These are phyloP conservation scores for Coemansia sp. DNA, from an alignment of 192 early-diverging fungal species.

Conservation along the genomic window DNA sequence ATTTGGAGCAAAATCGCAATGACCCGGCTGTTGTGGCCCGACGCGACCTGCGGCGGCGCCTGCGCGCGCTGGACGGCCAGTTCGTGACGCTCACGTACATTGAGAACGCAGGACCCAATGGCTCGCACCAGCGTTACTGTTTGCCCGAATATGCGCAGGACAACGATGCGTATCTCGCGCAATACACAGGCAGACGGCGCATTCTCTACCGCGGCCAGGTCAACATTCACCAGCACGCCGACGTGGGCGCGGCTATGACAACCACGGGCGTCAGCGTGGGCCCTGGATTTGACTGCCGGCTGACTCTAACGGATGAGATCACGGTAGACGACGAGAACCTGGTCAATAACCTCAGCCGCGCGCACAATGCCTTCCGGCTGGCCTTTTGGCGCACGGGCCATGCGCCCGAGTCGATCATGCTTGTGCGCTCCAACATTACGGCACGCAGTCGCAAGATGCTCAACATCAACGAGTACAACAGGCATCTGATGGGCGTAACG, in stretches of 20 bases:
- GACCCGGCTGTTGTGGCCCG: slow-evolving; percentile 43
- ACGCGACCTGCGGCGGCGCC: slow-evolving; percentile 50
- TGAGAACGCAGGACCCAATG: slow-evolving; percentile 23
- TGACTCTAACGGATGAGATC: slow-evolving; percentile 53
- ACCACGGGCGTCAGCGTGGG: slow-evolving; percentile 47
- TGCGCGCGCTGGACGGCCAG: slow-evolving; percentile 61
- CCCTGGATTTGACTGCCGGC: slow-evolving; percentile 55
- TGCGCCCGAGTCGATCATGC: slow-evolving; percentile 4
- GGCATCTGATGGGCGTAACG: slow-evolving; percentile 53
- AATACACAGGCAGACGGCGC: slow-evolving; percentile 34
- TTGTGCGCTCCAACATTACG: slow-evolving; percentile 15
- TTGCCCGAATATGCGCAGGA: slow-evolving; percentile 26
- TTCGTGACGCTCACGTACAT: slow-evolving; percentile 53
- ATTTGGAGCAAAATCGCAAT: slow-evolving; percentile 53
- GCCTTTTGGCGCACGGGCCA: slow-evolving; percentile 34
- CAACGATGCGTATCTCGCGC: slow-evolving; percentile 45
- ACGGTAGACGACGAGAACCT: slow-evolving; percentile 34
- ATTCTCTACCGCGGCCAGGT: slow-evolving; percentile 43
- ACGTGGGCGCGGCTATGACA: slow-evolving; percentile 19
- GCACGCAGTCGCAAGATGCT: slow-evolving; percentile 16
- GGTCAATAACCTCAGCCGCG: slow-evolving; percentile 37
- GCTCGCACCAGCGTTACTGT: slow-evolving; percentile 33
- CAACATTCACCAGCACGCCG: slow-evolving; percentile 49
- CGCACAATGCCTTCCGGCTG: slow-evolving; percentile 31
- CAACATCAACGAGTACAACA: slow-evolving; percentile 17